Conservation (phyloP, 352 stramenopile species). For the Pythium phragmiticola region DNA sequence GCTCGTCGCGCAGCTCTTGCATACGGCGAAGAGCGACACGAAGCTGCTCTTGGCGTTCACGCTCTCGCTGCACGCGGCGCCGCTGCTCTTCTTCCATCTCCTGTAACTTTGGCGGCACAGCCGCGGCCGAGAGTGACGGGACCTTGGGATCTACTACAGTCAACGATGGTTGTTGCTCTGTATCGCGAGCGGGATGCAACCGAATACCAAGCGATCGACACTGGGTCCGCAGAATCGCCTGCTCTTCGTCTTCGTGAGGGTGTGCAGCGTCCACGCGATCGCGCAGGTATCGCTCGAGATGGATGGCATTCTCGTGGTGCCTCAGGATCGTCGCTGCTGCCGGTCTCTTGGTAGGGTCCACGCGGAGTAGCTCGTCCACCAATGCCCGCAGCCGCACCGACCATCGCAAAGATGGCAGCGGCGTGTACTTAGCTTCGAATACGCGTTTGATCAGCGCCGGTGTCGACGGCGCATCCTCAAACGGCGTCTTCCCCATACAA, state of each 20-base stretch:
- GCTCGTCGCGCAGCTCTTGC: slow-evolving; percentile 37
- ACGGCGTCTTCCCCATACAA: slow-evolving; percentile 61
- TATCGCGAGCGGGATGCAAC: neutral
- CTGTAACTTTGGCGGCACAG: neutral
- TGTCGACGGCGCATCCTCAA: slow-evolving; percentile 40
- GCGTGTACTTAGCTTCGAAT: slow-evolving; percentile 37
- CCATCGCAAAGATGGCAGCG: slow-evolving; percentile 33
- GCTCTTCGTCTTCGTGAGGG: slow-evolving; percentile 20
- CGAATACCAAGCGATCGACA: slow-evolving; percentile 25
- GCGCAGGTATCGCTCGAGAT: slow-evolving; percentile 37
- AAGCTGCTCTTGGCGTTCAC: slow-evolving; percentile 43
- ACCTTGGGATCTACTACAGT: neutral
- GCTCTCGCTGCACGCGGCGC: slow-evolving; percentile 29
- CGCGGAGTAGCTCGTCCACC: slow-evolving; percentile 39
- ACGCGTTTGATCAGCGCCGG: slow-evolving; percentile 60
- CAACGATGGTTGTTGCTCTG: neutral
- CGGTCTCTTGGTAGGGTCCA: slow-evolving; percentile 34
- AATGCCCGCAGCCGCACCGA: slow-evolving; percentile 35
- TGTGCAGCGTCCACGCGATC: slow-evolving; percentile 3
- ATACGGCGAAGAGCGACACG: slow-evolving; percentile 39
- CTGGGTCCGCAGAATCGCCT: slow-evolving; percentile 29
- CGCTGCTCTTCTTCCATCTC: slow-evolving; percentile 24
- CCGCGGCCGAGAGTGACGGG: neutral
- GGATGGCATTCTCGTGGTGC: slow-evolving; percentile 26
- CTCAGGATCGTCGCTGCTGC: slow-evolving; percentile 36